Conservation (phyloP, 2,329 filamentous ascomycete genomes). For the Penicillium fuscoglaucum region DNA sequence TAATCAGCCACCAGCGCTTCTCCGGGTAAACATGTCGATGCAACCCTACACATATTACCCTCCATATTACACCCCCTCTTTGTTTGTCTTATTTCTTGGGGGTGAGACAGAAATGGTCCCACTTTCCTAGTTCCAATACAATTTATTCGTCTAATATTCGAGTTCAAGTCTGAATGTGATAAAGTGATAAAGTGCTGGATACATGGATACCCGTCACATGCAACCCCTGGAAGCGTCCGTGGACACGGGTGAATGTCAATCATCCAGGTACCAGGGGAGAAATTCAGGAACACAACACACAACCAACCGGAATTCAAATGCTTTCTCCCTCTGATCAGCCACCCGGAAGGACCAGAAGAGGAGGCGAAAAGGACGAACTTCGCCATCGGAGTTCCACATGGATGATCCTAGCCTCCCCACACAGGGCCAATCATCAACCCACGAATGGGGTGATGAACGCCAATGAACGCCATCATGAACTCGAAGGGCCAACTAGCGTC, state of each 20-base stretch:
- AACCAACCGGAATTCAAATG: constrained; percentile 1
- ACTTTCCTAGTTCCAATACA: not conserved
- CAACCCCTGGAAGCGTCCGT: not conserved
- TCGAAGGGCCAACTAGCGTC: constrained; percentile 4
- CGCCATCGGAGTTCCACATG: constrained; percentile 10
- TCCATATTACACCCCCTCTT: not conserved
- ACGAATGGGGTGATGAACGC: not conserved
- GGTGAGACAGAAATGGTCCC: not conserved
- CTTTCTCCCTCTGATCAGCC: not conserved
- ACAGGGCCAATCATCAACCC: constrained; percentile 6
- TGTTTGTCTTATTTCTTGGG: not conserved
- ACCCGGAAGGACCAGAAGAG: not conserved
- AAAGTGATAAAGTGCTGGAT: not conserved
- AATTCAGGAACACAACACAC: constrained; percentile 3
- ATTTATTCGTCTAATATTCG: too few relatives aligned
- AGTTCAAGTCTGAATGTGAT: not conserved
- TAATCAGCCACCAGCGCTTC: constrained; percentile 2
- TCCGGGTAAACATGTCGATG: not conserved
- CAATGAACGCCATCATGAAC: constrained; percentile 1
- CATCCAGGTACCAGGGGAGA: constrained; percentile 6
- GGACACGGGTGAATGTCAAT: not conserved
- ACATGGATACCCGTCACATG: not conserved
- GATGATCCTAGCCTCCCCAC: constrained; percentile 7
- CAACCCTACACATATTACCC: not conserved
- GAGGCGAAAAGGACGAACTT: not conserved